A percentile compares a stretch with the other conserved stretches of the same genome.
These are phyloP conservation scores for Fusarium phyllophilum DNA, from an alignment of 2,329 filamentous ascomycete species.

Conservation along the genomic window DNA sequence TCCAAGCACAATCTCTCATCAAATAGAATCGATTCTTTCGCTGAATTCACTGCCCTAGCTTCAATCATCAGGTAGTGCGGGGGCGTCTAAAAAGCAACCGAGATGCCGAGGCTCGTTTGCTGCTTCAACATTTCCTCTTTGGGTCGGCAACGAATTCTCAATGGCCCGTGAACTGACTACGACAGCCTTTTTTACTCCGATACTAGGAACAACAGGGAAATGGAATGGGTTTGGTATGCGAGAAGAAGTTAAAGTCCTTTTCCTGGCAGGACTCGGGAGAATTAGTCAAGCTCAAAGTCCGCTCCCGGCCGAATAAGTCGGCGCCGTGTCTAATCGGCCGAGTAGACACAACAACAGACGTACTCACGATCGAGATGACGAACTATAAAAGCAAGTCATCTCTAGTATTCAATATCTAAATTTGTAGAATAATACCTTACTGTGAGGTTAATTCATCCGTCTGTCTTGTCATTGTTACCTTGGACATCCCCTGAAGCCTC, in stretches of 20 bases:
- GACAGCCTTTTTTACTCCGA: no score
- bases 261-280: not conserved
- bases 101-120: slow-evolving; percentile 36
- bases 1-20: slow-evolving; percentile 3
- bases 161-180: slow-evolving; percentile 2
- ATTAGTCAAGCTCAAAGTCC: not conserved
- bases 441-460: no score
- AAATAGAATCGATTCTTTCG: slow-evolving; percentile 14
- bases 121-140: slow-evolving; percentile 11
- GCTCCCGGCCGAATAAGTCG: slow-evolving; percentile 32
- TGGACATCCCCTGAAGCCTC: not conserved
- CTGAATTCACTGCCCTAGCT: slow-evolving; percentile 26
- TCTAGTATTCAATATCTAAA: not conserved
- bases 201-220: not conserved
- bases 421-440: not conserved
- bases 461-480: not conserved
- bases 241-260: not conserved
- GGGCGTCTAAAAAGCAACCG: slow-evolving; percentile 26
- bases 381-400: slow-evolving; percentile 15
- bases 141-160: not conserved
- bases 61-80: slow-evolving; percentile 25
- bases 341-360: not conserved
- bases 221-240: not conserved
- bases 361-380: not conserved
- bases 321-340: slow-evolving; percentile 41